Evolutionary conservation across 306 rosid genomes (phyloP), one percentile per base, ranked within the genome.

Genomic region (Gastrolobium villosum): DNA sequence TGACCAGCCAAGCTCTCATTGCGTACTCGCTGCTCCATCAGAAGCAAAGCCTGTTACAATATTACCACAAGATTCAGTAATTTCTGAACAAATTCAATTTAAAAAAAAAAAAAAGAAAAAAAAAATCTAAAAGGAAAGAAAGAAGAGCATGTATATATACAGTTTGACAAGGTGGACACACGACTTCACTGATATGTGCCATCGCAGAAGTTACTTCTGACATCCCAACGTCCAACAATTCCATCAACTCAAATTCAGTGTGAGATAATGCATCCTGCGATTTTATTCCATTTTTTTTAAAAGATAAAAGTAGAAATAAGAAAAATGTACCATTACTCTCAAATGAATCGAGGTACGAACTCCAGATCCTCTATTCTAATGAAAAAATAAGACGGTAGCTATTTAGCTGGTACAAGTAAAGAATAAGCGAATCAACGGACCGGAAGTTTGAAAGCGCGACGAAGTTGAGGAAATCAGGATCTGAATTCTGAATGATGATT

Each of bases 171-270:
- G 95, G 96, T 13, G 99, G 99, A 85, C 95, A 92, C 26, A 87
- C 86, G 14, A 91, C 83, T 90, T 89, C 94, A 70, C 97, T 92
- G 37, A 94, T 91, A 64, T 87, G 97, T 10, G 88, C 88, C 57
- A 94, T 72, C 15, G 97, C 91, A 30, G 89, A 78, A 10, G 79
- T 79, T 56, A 94, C 95, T 55, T 92, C 89, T 14, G 88, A 84
- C 84, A 86, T 85, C 8, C 91, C 94, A 63, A 92, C 94, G 70
- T 92, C 99, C 53, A 94, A 60, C 71, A 89, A 65, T 74, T 92
- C 97, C 97, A 92, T 90, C 86, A 92, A 82, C 85, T 94, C 93
- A 85, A 89, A 92, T 71, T 92, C 97, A 79, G 97, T 90, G 43
- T 83, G 79, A 69, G 89, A 87, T 41, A 92, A 86, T 7, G 95